Evolutionary conservation across 306 rosid species (phyloP), one percentile per base, ranked within the genome.

Genomic region (Vigna hirtella): DNA sequence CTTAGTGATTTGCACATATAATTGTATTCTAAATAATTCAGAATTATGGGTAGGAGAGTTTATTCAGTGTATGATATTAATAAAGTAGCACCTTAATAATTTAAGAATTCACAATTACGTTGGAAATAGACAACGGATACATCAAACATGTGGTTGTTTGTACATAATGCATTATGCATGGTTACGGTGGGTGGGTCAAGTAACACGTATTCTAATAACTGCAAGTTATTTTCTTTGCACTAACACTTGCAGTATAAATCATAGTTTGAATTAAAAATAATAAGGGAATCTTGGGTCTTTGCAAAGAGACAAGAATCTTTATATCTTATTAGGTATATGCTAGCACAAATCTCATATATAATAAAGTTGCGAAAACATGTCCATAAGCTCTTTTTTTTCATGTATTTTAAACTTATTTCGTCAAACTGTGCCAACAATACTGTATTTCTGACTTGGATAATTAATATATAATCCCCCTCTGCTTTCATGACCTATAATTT

Each of bases 241-340:
- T 51, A 40, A 64, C 50, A 64, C 50, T 32, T 24, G 63, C 12
- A 65, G 53, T 24, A n/a, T 67, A 70, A 63, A 57, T 24, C 72
- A 51, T 50, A 32, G 18, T 56, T 53, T 56, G 20, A 9, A 32
- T 64, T 43, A 56, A 22, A 51, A 72, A 55, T 58, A 43, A 74
- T 34, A 10, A n/a, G 66, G 72, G 80, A 80, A 86, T 70, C 79
- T 79, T 17, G 78, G 71, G 70, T 79, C 66, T 38, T 48, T 70
- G 82, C 72, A 65, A 48, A 48, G 76, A 70, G 75, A 71, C 72
- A 74, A 67, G 38, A 85, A 79, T 76, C 83, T 80, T 42, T 50
- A 11, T 58, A 22, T 52, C 42, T 76, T 36, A 13, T 58, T 73
- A 1, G 50, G 85, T 67, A 82, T 85, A 72, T 83, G 20, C 83